A percentile compares a stretch with the other conserved stretches of the same genome.
Conservation (phyloP, 2,329 filamentous ascomycete genomes). For the Anisogramma anomala region DNA sequence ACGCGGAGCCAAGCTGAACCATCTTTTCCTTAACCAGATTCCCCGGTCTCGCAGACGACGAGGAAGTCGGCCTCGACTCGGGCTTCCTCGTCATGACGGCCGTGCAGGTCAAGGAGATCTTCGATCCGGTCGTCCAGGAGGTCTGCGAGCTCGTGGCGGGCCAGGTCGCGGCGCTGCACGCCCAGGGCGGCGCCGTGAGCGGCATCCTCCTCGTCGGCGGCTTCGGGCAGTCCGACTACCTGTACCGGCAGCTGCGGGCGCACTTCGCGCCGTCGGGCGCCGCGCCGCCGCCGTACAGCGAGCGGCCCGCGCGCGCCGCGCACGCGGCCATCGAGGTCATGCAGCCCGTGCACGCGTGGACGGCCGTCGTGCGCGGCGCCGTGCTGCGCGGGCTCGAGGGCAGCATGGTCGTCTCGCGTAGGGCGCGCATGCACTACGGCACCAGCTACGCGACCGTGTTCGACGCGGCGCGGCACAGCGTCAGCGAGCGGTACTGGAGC, state of each 20-base stretch:
- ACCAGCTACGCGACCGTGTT: slow-evolving; percentile 74
- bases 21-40: too few species aligned
- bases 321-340: slow-evolving; percentile 61
- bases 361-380: slow-evolving; percentile 65
- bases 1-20: too few species aligned
- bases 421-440: slow-evolving; percentile 66
- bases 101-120: slow-evolving; percentile 59
- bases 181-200: slow-evolving; percentile 50
- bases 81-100: slow-evolving; percentile 65
- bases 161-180: slow-evolving; percentile 51
- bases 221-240: slow-evolving; percentile 68
- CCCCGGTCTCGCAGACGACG: slow-evolving; percentile 64
- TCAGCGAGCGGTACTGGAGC: slow-evolving; percentile 67
- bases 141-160: slow-evolving; percentile 57
- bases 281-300: slow-evolving; percentile 52
- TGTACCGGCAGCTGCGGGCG: slow-evolving; percentile 58
- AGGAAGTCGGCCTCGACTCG: slow-evolving; percentile 61
- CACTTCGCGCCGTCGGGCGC: slow-evolving; percentile 55
- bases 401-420: slow-evolving; percentile 65
- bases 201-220: slow-evolving; percentile 76
- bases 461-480: slow-evolving; percentile 61
- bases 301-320: slow-evolving; percentile 54
- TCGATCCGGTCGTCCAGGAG: slow-evolving; percentile 62
- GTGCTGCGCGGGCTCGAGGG: slow-evolving; percentile 65
- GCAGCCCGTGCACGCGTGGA: slow-evolving; percentile 75